Conservation (phyloP, 148 eudicot genomes). For the Suaeda aralocaspica region DNA sequence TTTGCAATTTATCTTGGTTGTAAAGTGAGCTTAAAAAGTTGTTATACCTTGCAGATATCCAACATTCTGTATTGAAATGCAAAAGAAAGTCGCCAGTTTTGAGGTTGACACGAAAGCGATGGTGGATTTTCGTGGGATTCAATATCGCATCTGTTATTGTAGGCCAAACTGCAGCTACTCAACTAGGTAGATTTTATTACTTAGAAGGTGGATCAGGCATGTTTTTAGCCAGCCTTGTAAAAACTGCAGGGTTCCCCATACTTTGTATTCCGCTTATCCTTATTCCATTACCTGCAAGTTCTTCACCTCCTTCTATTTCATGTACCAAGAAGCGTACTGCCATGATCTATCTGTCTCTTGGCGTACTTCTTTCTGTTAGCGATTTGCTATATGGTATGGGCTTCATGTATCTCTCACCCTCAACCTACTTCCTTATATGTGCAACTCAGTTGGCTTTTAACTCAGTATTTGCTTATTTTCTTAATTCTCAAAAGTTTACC, state of each 20-base stretch:
- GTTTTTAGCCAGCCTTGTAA: slow-evolving; percentile 33
- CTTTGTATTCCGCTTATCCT: slow-evolving; percentile 37
- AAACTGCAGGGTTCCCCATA: slow-evolving; percentile 39
- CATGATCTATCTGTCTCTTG: slow-evolving; percentile 32
- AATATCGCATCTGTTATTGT: slow-evolving; percentile 28
- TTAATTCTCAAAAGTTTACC: slow-evolving; percentile 38
- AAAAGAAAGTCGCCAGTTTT: slow-evolving; percentile 15
- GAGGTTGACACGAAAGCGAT: slow-evolving; percentile 22
- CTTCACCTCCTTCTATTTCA: slow-evolving; percentile 16
- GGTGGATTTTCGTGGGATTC: slow-evolving; percentile 35
- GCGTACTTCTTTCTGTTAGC: slow-evolving; percentile 30
- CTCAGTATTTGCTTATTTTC: slow-evolving; percentile 30
- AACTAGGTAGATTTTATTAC: slow-evolving; percentile 36
- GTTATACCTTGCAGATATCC: slow-evolving; percentile 24
- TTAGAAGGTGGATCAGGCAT: slow-evolving; percentile 30
- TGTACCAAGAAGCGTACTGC: slow-evolving; percentile 17
- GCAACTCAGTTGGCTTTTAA: slow-evolving; percentile 36
- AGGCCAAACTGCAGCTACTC: slow-evolving; percentile 38
- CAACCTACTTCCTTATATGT: slow-evolving; percentile 31
- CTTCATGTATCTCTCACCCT: slow-evolving; percentile 34
- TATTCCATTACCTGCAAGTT: slow-evolving; percentile 17
- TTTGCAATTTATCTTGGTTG: background rate
- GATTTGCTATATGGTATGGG: slow-evolving; percentile 34
- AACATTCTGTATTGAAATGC: slow-evolving; percentile 12
- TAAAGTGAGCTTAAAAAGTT: background rate